Base-by-base conservation (phyloP, 2,329 filamentous ascomycete genomes). In the Hymenoscyphus repandus region DNA sequence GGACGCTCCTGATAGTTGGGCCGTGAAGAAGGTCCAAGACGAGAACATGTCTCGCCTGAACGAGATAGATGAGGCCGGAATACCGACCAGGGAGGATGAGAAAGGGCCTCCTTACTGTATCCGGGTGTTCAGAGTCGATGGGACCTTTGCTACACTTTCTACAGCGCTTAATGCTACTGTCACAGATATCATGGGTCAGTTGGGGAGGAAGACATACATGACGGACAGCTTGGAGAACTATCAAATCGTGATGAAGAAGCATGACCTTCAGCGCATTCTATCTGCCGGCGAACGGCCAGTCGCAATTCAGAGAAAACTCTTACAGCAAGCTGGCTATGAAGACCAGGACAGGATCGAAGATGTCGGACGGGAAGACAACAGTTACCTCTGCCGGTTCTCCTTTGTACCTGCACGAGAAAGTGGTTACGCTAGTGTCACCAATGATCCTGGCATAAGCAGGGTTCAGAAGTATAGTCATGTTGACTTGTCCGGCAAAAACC, bases 1-100 rank as follows among this genome's bases (percentile, higher is more conserved):
- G 92, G 88, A 95, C 67, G 91, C 91, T 3, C 92, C 93, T 1
- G 92, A 97, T 68, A 96, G 91, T 66, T 99, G 93, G 93, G 90
- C 88, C 45, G 92, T 97, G 22, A 88, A 88, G 59, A 84, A 83
- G 53, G 76, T 76, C 40, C 80, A 79, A 6, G 84, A 90, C 59
- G 86, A 89, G 49, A 78, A 78, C 55, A 73, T 76, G 46, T 68
- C 71, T 58, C 78, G 74, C 59, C 71, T 66, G 4, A 72, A 75
- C 1, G 86, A 90, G 50, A 73, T 79, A 12, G 86, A 90, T 55
- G 86, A 92, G 49, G 73, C 78, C 27, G 83, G 81, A 42, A 79
- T 80, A 45, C 77, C 82, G n/a, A 76, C 81, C 6, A 80, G 81
- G 45, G 79, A 84, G 2, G 87, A 92, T 49, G 86, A 92, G 66